Evolutionary conservation across 192 early-diverging fungal genomes (phyloP).

Genomic region (Phlyctochytrium planicorne): DNA sequence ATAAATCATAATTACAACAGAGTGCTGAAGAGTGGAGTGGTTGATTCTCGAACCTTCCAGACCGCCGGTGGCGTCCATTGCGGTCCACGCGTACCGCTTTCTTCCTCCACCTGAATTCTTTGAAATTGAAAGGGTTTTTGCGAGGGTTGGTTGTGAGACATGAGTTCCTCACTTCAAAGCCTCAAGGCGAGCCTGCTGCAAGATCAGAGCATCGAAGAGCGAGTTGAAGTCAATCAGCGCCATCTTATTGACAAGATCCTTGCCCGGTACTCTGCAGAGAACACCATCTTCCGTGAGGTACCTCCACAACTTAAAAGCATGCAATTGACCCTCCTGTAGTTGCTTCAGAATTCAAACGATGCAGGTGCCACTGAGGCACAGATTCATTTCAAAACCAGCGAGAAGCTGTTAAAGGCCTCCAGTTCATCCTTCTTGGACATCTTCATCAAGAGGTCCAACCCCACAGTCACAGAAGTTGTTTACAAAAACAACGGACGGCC

Average conservation of each 20-base stretch:
- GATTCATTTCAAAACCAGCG: slow-evolving; percentile 37
- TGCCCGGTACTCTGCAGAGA: slow-evolving; percentile 75
- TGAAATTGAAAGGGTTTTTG: background rate
- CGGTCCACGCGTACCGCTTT: too few relatives aligned
- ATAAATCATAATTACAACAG: too few relatives aligned
- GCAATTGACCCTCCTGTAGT: slow-evolving; percentile 72
- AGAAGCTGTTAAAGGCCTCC: background rate
- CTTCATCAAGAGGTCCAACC: slow-evolving; percentile 25
- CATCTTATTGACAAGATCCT: slow-evolving; percentile 80
- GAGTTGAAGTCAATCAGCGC: slow-evolving; percentile 78
- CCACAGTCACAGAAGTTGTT: slow-evolving; percentile 36
- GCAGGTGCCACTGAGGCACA: slow-evolving; percentile 52
- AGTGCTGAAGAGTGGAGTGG: too few relatives aligned
- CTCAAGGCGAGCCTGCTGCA: slow-evolving; percentile 38
- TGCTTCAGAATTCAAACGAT: slow-evolving; percentile 64
- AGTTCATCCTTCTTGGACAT: slow-evolving; percentile 31
- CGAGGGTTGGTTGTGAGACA: too few relatives aligned
- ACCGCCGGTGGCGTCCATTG: too few relatives aligned
- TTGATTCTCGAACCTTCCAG: too few relatives aligned
- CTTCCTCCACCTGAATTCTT: too few relatives aligned
- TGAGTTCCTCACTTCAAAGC: slow-evolving; percentile 15
- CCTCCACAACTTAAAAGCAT: too few relatives aligned
- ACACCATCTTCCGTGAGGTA: slow-evolving; percentile 76
- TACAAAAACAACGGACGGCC: slow-evolving; percentile 85
- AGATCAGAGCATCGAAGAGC: slow-evolving; percentile 53